Base-by-base conservation (phyloP, 2,329 filamentous ascomycete genomes). In the Lecanosticta acicola region DNA sequence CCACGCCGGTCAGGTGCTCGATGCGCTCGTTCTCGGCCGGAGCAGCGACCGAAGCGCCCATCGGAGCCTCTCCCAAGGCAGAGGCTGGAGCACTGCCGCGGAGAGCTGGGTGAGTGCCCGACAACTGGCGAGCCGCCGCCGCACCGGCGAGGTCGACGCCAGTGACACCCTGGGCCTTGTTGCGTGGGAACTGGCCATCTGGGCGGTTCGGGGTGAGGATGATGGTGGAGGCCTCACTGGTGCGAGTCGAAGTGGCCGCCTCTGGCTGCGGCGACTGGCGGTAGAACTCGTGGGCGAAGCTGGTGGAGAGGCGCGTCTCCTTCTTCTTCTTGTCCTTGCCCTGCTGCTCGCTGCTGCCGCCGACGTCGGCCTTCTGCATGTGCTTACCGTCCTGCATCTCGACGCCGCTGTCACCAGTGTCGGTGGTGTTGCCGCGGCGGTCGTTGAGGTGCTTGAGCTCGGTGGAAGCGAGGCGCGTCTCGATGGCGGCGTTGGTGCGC, bases 241-340 rank as follows among this genome's bases (percentile, higher is more conserved):
- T 32, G 16, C 36, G 13, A 10, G 20, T 40, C 20, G 20, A 9
- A 14, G 19, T 46, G 19, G n/a, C n/a, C n/a, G 34, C 39, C 5
- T n/a, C 35, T 20, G 48, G 42, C 33, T 24, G 18, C 14, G 17
- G 20, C 11, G 47, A 50, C 13, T 39, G 21, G 4, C 51, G 49
- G 20, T 59, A 60, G 42, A 54, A 60, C 11, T 59, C 54, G 38
- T 50, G 51, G 1, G 58, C 58, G 11, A 47, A 41, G 14, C 21
- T 35, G 2, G 58, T 59, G 2, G 56, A 49, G 29, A 59, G 39
- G 17, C 56, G 49, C 29, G 46, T 41, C 26, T 38, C 41, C 14
- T 38, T 40, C 4, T 40, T 41, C 37, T 40, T 43, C 32, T 41
- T 35, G 21, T 48, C 34, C 16, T 41, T 34, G 19, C 14, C 11